Evolutionary conservation across 1,284 basidiomycete genomes (phyloP), one percentile per base, ranked within the genome.

Genomic region (Xerocomus minutiporus): DNA sequence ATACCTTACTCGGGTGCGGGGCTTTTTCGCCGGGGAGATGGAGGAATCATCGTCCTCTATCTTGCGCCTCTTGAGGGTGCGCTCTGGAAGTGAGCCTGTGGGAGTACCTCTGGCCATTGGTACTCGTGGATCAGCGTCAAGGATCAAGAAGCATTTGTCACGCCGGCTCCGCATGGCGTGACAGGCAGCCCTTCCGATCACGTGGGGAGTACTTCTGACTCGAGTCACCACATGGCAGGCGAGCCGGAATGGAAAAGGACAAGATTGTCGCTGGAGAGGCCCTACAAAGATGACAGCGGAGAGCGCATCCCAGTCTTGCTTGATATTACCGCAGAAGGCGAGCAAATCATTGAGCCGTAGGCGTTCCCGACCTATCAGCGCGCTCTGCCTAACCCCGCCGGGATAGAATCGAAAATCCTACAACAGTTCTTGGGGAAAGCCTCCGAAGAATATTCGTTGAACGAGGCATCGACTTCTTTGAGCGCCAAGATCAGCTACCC

Each of bases 271-370:
- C 75, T 91, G 38, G 88, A 91, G 65, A 74, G 81, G 43, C 87
- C 86, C 0, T 89, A 90, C 72, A 89, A 84, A 69, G 84, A 88
- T 61, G 88, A 91, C 57, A 69, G 76, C 39, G 86, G 83, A 12
- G 71, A 80, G 40, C 74, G 65, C 12, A 78, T 89, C 28, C 83
- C 80, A 23, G 72, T 75, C n/a, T 68, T 91, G 28, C 69, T 78
- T 13, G 88, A 91, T 61, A 87, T 91, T 50, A 76, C 79, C 9
- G 74, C 76, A n/a, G 82, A 86, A 41, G 86, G 88, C 38, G 75
- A 82, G 57, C 78, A 80, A 50, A 71, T 85, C 47, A 83, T 83
- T 54, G 85, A 90, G 73, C 77, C 82, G 83, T 88, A 72, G 59
- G 83, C 70, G 53, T 54, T 52, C 46, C 20, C 45, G 32, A 39